Evolutionary conservation across 2,329 filamentous ascomycete genomes (phyloP).

Genomic region (Cercospora sp.): DNA sequence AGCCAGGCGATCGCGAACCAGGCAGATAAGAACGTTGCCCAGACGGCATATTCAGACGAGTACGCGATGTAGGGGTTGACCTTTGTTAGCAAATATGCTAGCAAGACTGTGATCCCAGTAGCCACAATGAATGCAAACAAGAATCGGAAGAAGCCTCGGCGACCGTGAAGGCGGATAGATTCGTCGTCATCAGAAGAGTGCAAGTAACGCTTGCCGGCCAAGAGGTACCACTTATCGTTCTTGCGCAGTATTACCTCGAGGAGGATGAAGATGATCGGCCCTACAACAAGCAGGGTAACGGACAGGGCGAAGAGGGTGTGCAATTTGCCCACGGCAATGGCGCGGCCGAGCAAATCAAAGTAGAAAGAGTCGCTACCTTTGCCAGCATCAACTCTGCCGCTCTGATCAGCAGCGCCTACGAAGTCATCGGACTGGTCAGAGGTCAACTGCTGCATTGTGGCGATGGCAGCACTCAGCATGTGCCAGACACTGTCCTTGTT

Average conservation of each 20-base stretch:
- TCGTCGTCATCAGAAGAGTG: conserved; percentile 61
- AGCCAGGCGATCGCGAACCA: conserved; percentile 85
- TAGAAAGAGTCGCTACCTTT: conserved; percentile 68
- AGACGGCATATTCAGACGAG: conserved; percentile 82
- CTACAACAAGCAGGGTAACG: conserved; percentile 76
- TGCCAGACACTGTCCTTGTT: conserved; percentile 78
- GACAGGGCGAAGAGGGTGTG: conserved; percentile 86
- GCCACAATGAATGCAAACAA: conserved; percentile 73
- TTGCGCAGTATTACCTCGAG: conserved; percentile 69
- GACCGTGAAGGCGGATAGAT: conserved; percentile 66
- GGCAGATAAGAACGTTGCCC: conserved; percentile 77
- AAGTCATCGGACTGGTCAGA: conserved; percentile 68
- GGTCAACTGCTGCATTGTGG: conserved; percentile 71
- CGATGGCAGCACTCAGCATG: conserved; percentile 83
- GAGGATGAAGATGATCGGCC: conserved; percentile 70
- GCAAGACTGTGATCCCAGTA: conserved; percentile 66
- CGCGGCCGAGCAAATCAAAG: conserved; percentile 86
- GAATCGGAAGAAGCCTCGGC: conserved; percentile 81
- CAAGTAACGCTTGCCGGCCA: conserved; percentile 66
- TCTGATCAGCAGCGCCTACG: conserved; percentile 56
- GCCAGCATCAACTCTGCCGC: conserved; percentile 66
- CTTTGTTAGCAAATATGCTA: conserved; percentile 75
- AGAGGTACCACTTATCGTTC: conserved; percentile 84
- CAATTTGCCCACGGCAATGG: conserved; percentile 76
- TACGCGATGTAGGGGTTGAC: conserved; percentile 90